Base-by-base conservation (phyloP, 2,329 filamentous ascomycete species). In the Hymenoscyphus salicellus region DNA sequence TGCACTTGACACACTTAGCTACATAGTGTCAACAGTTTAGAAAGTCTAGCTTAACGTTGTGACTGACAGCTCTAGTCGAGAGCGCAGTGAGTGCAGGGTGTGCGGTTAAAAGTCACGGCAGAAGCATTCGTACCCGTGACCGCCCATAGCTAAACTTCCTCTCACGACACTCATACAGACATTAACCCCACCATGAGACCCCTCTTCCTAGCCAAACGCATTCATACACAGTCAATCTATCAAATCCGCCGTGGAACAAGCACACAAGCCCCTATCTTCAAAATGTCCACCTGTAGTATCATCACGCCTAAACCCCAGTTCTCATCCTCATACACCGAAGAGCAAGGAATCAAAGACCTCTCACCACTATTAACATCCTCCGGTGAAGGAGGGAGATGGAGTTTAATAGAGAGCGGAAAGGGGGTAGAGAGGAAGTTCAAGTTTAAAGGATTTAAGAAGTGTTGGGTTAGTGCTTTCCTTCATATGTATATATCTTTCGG, bases 391-490 rank as follows among this genome's bases (percentile, higher is more conserved):
- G 73, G 73, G 64, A 78, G 77, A 60, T 89, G 87, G 87, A 70
- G 75, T 2, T 72, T 89, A 38, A 77, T 80, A 2, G 72, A 78
- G 1, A 77, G 79, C 55, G 85, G 84, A 10, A 79, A 81, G 62
- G 86, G 83, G 0, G 69, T 89, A 1, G 84, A 89, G 76, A 79
- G 86, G 61, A 80, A 77, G 62, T 88, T 89, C 73, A 84, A 79
- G 72, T 89, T 89, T 72, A 87, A 86, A 77, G 87, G 81, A 1
- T 89, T 89, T 74, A 80, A 83, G 41, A 88, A 86, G 78, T 85
- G 85, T 7, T 89, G 87, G 86, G 85, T 87, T 69, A 66, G 82
- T 79, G 8, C 41, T 61, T 63, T 55, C 61, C 16, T 52, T 17
- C 33, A 14, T 56, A 56, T 14, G 17, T 11, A 16, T 63, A 32